Evolutionary conservation across 202 grass and related monocot species (phyloP).

Genomic region (Carex arenaria): DNA sequence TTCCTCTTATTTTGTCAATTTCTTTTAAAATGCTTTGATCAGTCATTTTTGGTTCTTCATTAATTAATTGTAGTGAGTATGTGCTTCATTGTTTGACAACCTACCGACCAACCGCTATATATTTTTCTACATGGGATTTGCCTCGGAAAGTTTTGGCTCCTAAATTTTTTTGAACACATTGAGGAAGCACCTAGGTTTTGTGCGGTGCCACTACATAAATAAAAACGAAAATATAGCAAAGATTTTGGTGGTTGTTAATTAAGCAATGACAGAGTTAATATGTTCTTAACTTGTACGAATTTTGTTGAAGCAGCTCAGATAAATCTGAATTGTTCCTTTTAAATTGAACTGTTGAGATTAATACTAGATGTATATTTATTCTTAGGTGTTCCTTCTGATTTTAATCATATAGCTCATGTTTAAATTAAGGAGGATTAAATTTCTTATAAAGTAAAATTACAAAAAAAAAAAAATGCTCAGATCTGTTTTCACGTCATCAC

Average conservation of each 20-base stretch:
- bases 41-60: not conserved
- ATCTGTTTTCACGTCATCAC: too few relatives aligned
- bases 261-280: too few relatives aligned
- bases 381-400: too few relatives aligned
- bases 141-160: not conserved
- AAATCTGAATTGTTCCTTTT: too few relatives aligned
- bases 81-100: not conserved
- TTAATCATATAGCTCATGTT: too few relatives aligned
- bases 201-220: not conserved
- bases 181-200: not conserved
- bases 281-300: too few relatives aligned
- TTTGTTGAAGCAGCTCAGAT: too few relatives aligned
- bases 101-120: not conserved
- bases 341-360: too few relatives aligned
- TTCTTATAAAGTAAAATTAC: too few relatives aligned
- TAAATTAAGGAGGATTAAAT: too few relatives aligned
- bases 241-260: not conserved
- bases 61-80: not conserved
- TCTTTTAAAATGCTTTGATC: not conserved
- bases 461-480: too few relatives aligned
- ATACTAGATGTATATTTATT: too few relatives aligned
- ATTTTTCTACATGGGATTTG: not conserved
- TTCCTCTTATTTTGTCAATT: not conserved
- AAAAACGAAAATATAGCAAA: not conserved
- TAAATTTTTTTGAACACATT: not conserved